These are phyloP conservation scores for Neoascochyta sp. DNA, from an alignment of 2,329 filamentous ascomycete species.

Conservation along the genomic window DNA sequence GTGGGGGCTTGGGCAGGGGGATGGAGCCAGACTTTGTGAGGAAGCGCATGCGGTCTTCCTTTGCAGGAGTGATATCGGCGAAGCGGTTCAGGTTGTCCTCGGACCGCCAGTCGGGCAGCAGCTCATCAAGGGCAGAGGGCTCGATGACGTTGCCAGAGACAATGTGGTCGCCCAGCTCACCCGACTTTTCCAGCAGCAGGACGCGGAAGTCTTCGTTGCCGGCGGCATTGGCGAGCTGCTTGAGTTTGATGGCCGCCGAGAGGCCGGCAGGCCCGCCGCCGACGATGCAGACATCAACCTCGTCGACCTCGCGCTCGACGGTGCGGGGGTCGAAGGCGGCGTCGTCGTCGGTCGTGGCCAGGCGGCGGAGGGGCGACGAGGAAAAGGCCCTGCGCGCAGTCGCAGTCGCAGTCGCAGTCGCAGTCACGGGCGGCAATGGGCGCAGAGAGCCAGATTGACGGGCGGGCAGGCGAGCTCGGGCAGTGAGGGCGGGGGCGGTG, in stretches of 20 bases:
- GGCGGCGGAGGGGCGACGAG: constrained; percentile 27
- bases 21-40: constrained; percentile 76
- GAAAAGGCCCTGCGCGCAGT: constrained; percentile 38
- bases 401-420: too few species aligned
- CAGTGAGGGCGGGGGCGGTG: too few species aligned
- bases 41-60: constrained; percentile 85
- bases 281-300: constrained; percentile 95
- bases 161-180: constrained; percentile 91
- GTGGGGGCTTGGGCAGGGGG: constrained; percentile 81
- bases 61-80: constrained; percentile 79
- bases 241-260: constrained; percentile 87
- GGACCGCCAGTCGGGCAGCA: constrained; percentile 89
- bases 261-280: constrained; percentile 94
- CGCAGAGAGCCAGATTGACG: too few species aligned
- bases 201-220: constrained; percentile 96
- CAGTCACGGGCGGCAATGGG: constrained; percentile 17
- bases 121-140: constrained; percentile 79
- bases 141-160: constrained; percentile 94
- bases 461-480: too few species aligned
- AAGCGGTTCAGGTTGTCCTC: constrained; percentile 87
- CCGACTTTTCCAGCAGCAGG: constrained; percentile 87
- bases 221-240: constrained; percentile 90
- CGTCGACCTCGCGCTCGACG: constrained; percentile 82
- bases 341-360: constrained; percentile 35
- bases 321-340: constrained; percentile 45